A percentile compares a stretch with the other conserved stretches of the same genome.
These are phyloP conservation scores for Moelleriella libera DNA, from an alignment of 2,329 filamentous ascomycete species.

Conservation along the genomic window DNA sequence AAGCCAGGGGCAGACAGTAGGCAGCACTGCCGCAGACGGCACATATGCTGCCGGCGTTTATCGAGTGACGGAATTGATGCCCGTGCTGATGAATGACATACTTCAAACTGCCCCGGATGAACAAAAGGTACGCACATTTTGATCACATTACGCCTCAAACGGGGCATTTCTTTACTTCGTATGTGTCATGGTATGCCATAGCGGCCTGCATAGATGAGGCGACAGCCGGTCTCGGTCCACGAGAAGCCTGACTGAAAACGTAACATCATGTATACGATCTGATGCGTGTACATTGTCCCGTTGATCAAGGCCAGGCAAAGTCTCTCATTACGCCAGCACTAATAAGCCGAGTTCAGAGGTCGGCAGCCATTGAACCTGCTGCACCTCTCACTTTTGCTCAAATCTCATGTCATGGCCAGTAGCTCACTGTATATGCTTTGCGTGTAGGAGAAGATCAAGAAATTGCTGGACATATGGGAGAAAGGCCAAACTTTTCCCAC, in stretches of 20 bases:
- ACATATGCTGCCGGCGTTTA: slow-evolving; percentile 91
- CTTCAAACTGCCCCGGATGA: slow-evolving; percentile 75
- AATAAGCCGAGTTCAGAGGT: too few relatives aligned
- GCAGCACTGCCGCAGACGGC: slow-evolving; percentile 70
- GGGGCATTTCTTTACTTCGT: background rate
- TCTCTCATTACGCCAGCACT: too few relatives aligned
- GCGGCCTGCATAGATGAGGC: background rate
- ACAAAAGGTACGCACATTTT: slow-evolving; percentile 75
- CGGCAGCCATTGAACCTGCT: too few relatives aligned
- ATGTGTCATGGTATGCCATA: background rate
- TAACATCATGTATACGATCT: slow-evolving; percentile 2
- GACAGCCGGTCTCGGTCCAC: too few relatives aligned
- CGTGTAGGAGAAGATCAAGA: slow-evolving; percentile 81
- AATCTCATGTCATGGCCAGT: slow-evolving; percentile 9
- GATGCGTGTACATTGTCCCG: too few relatives aligned
- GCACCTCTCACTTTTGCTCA: too few relatives aligned
- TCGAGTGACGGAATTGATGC: slow-evolving; percentile 90
- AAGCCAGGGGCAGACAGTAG: slow-evolving; percentile 67
- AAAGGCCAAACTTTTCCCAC: slow-evolving; percentile 82
- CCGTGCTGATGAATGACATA: slow-evolving; percentile 90
- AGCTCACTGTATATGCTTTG: slow-evolving; percentile 24
- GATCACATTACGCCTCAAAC: background rate
- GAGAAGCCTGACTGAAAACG: too few relatives aligned
- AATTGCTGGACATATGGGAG: slow-evolving; percentile 96
- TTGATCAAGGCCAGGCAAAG: too few relatives aligned